Evolutionary conservation across 2,329 filamentous ascomycete genomes (phyloP), one percentile per base, ranked within the genome.

Genomic region (Neophaeococcomyces mojaviensis): DNA sequence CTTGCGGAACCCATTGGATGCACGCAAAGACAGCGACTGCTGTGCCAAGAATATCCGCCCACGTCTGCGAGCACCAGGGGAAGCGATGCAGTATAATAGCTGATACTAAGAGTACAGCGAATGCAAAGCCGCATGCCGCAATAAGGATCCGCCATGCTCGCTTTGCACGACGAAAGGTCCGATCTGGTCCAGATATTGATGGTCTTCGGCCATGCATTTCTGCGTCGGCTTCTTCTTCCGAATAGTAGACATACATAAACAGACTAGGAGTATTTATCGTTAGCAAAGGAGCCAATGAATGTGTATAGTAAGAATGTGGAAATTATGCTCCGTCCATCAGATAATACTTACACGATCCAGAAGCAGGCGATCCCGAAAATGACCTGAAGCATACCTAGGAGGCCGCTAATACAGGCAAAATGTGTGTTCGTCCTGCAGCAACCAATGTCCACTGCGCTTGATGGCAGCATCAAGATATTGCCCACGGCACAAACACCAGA

Each of bases 171-270:
- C 47, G 47, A 30, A 38, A 49, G 26, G 47, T 49, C 7, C 47
- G 47, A 28, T 49, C 47, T 33, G 47, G 42, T 3, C 47, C 47
- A 2, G 36, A 40, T 3, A 49, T 40, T 16, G 47, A 49, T n/a
- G 47, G 22, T 31, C 47, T 34, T n/a, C 31, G 42, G 10, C 42
- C 37, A 19, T 37, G 42, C 4, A 46, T n/a, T 22, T 49, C 47
- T 38, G 47, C 47, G 2, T 49, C 47, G 42, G 47, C 47, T 24
- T 49, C 47, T 40, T 49, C 47, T 34, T 49, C 47, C 15, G 41
- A 45, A 20, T 49, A 49, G 36, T 49, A 49, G 6, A 49, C 47
- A 18, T 49, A 49, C 47, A 42, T 49, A 36, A 49, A 49, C 18
- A 49, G 36, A 38, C 47, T 49, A 26, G 12, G 28, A 16, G n/a